A percentile compares a stretch with the other conserved stretches of the same genome.
phyloP scores from a whole-genome alignment of 2,329 filamentous ascomycete species.

The Talaromyces atroroseus region DNA sequence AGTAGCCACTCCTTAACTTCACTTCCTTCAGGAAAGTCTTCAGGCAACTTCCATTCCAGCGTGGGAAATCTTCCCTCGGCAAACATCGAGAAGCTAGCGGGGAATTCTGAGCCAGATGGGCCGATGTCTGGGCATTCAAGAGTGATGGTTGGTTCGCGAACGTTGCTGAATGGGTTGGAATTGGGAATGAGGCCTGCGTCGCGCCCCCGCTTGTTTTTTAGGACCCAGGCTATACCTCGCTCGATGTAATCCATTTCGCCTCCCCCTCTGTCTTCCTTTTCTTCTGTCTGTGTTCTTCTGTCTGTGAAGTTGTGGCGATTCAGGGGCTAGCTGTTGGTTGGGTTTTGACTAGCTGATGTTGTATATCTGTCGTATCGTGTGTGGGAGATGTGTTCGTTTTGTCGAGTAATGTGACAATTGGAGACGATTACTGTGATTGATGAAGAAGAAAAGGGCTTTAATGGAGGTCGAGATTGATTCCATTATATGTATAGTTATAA shows the following conservation, averaged over 20 bases:
- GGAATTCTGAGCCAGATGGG: conserved; percentile 3
- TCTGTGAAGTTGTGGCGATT: too few species aligned
- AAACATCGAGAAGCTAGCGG: conserved; percentile 4
- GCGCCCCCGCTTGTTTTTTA: background rate
- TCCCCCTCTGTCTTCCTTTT: too few species aligned
- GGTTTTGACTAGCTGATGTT: too few species aligned
- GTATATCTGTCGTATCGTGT: too few species aligned
- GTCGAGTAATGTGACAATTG: too few species aligned
- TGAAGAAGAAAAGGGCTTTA: too few species aligned
- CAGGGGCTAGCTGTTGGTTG: too few species aligned
- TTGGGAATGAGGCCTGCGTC: conserved; percentile 7
- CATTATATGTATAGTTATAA: too few species aligned
- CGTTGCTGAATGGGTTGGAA: conserved; percentile 1
- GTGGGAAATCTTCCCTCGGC: background rate
- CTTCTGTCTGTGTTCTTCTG: background rate
- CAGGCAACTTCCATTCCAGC: background rate
- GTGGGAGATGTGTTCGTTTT: too few species aligned
- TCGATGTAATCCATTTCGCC: conserved; percentile 6
- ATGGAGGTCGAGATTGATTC: too few species aligned
- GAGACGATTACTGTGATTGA: too few species aligned
- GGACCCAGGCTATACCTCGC: background rate
- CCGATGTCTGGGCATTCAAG: conserved; percentile 12
- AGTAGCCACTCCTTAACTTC: conserved; percentile 14
- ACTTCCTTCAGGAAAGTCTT: background rate
- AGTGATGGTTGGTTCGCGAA: conserved; percentile 3